Evolutionary conservation across 768 basidiomycete species (phyloP), one percentile per base, ranked within the genome.

Genomic region (Wakefieldia striispora): DNA sequence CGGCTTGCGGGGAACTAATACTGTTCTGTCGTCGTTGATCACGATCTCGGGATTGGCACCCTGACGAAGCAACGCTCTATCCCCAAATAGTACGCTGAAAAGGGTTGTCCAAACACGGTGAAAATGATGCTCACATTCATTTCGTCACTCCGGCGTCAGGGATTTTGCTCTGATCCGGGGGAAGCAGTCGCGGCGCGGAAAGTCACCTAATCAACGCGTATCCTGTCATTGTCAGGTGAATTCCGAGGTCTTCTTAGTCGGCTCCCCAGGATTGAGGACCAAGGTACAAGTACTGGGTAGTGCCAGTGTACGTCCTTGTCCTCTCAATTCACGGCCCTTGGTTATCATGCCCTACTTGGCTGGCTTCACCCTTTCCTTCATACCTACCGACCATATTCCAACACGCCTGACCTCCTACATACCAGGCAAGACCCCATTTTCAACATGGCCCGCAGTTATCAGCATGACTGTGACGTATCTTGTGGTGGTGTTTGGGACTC

Each of bases 401-500:
- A 65, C 58, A 31, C 75, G 84, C 64, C 73, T 79, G 40, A 77
- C 71, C 29, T 72, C 76, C 47, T 95, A 88, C 78, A 78, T 89
- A 55, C 76, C 75, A 24, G 91, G 89, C 42, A 68, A 75, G 57
- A 88, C 91, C 0, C 94, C 94, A 12, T 68, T 97, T 48, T 91
- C 89, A 26, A 95, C 92, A 27, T 62, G 68, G 53, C 77, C 81
- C 50, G 75, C 76, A 51, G 95, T 97, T 53, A 63, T 81, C 35
- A 71, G 77, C 34, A 76, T 87, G 26, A 77, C 95, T 54, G 75
- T 70, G 27, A 78, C 79, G 37, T 98, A 97, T 76, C 82, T 98
- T 57, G 81, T 81, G 67, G 74, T 86, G 73, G 84, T 97, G 62
- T 97, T 95, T 62, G 81, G 86, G 53, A 79, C 89, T 40, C 83